Evolutionary conservation across 2,329 filamentous ascomycete species (phyloP), one percentile per base, ranked within the genome.

Genomic region (Fusarium sp.): DNA sequence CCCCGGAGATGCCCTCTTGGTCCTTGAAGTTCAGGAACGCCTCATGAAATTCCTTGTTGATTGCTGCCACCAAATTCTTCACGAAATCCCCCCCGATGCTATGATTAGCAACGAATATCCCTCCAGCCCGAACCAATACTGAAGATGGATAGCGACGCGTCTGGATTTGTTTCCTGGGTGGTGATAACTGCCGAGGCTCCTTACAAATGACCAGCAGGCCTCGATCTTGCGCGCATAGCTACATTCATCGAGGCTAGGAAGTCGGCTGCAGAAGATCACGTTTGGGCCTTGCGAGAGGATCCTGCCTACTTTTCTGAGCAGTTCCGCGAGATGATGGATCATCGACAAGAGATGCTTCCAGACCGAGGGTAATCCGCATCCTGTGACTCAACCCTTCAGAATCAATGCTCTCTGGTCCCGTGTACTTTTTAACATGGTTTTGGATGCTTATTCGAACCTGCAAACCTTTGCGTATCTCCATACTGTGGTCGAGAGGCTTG

Each of bases 201-300:
- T 1, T 91, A 90, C 63, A 79, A 85, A 7, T 57, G 83, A 1
- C 88, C 88, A 2, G 79, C 81, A 1, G 71, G 76, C 5, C 75
- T 89, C 0, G 83, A 90, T 68, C 76, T 90, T 3, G 68, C 53
- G 1, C 78, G 25, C 25, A 25, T 25, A 25, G 25, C 25, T 25
- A 25, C 25, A 25, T 25, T 25, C 25, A 25, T 88, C 1, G 75
- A 74, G 4, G 85, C 86, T 1, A 83, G 81, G 65, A 72, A 72
- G 1, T 74, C 80, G 0, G 81, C 81, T 7, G 83, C 84, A 1
- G 84, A 88, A 60, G 88, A 91, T 75, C 86, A 90, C 70, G 46
- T 90, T 0, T 88, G 84, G 84, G 73, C 82, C 0, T 78, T 91
- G 5, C 83, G 88, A 12, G 89, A 91, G 71, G 89, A 91, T 73